Evolutionary conservation across 2,329 filamentous ascomycete genomes (phyloP).

Genomic region (Monosporascus cannonballus): DNA sequence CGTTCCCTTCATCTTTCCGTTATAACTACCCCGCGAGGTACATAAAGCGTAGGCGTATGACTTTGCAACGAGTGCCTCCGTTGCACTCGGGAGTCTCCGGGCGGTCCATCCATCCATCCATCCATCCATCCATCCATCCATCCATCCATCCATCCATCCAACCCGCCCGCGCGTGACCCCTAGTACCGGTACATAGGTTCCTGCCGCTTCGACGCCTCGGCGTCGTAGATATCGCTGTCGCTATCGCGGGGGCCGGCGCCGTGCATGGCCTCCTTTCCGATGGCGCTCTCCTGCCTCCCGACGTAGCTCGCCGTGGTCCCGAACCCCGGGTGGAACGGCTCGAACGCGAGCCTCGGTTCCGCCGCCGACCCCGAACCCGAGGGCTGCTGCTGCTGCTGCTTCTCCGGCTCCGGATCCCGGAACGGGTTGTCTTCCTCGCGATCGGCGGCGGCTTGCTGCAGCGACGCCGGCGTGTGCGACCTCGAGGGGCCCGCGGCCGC

Average conservation of each 20-base stretch:
- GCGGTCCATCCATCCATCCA: neutral
- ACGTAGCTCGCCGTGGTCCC: constrained; percentile 28
- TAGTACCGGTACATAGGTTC: constrained; percentile 31
- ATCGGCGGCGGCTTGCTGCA: neutral
- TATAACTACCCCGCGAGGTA: no score
- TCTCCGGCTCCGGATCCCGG: constrained; percentile 25
- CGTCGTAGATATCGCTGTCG: constrained; percentile 35
- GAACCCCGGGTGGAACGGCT: constrained; percentile 30
- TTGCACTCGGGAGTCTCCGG: no score
- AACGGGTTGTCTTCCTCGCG: constrained; percentile 26
- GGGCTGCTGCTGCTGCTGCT: neutral
- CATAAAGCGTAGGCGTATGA: no score
- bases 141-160: neutral
- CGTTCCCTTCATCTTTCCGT: no score
- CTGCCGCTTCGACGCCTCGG: constrained; percentile 29
- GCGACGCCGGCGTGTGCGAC: constrained; percentile 17
- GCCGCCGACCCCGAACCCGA: constrained; percentile 13
- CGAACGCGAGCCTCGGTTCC: constrained; percentile 23
- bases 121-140: neutral
- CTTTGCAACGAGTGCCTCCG: no score
- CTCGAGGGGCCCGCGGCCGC: constrained; percentile 22
- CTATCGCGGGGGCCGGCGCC: constrained; percentile 26
- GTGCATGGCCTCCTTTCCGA: constrained; percentile 36
- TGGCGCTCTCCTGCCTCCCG: constrained; percentile 34
- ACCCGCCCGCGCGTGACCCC: neutral